phyloP scores from a whole-genome alignment of 2,329 filamentous ascomycete species.

The Colletotrichum abscissum region DNA sequence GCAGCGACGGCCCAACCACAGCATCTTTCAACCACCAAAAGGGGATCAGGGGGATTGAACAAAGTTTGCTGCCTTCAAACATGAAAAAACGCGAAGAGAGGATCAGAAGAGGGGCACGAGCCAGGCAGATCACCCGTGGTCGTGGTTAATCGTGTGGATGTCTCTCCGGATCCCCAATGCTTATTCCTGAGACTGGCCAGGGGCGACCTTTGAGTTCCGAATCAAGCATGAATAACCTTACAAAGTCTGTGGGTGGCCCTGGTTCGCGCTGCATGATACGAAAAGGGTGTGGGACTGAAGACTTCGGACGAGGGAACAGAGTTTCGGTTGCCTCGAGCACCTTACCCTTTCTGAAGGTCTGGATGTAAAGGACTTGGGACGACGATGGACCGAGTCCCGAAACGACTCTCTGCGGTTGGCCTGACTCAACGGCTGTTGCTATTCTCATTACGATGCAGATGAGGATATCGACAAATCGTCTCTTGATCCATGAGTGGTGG shows the following conservation, averaged over 20 bases:
- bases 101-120: conserved; percentile 11
- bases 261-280: conserved; percentile 10
- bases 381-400: conserved; percentile 32
- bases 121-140: conserved; percentile 22
- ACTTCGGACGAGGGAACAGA: conserved; percentile 30
- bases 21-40: not conserved
- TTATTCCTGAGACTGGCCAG: conserved; percentile 22
- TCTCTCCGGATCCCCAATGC: conserved; percentile 11
- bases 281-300: not conserved
- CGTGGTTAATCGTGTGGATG: not conserved
- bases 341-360: conserved; percentile 28
- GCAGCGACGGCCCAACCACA: conserved; percentile 6
- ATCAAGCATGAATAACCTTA: conserved; percentile 29
- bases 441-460: conserved; percentile 7
- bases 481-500: conserved; percentile 8
- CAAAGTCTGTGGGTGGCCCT: not conserved
- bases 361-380: conserved; percentile 33
- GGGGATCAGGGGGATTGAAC: not conserved
- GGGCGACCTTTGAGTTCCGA: conserved; percentile 14
- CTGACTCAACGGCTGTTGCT: conserved; percentile 25
- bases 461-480: not conserved
- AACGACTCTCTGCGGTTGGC: conserved; percentile 15
- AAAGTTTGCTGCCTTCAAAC: conserved; percentile 29
- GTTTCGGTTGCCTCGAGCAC: conserved; percentile 29
- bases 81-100: conserved; percentile 3